These are phyloP conservation scores for Globisporangium acanthophoron DNA, from an alignment of 352 stramenopile species.

Conservation along the genomic window DNA sequence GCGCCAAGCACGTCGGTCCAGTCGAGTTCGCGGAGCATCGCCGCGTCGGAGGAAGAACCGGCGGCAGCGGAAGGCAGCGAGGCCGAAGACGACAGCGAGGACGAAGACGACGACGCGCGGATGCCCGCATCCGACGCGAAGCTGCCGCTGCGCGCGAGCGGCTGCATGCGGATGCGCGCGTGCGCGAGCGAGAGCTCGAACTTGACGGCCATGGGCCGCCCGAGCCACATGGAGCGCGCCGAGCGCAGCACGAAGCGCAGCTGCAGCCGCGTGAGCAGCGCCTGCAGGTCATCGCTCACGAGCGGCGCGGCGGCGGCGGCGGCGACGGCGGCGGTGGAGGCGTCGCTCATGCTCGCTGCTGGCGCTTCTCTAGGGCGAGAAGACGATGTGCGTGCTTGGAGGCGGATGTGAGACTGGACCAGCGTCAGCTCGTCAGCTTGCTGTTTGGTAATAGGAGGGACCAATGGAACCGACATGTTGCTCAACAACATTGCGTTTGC, in stretches of 20 bases:
- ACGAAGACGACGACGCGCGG: too few species aligned
- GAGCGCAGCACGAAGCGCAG: slow-evolving; percentile 15
- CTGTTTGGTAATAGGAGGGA: too few species aligned
- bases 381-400: too few species aligned
- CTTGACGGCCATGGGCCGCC: slow-evolving; percentile 4
- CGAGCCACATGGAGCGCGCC: slow-evolving; percentile 13
- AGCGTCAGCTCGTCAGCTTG: too few species aligned
- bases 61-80: too few species aligned
- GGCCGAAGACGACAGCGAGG: too few species aligned
- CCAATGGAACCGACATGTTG: too few species aligned
- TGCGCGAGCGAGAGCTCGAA: slow-evolving; percentile 9
- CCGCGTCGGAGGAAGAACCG: not conserved
- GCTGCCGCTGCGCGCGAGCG: not conserved
- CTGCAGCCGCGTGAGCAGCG: slow-evolving; percentile 11
- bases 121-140: too few species aligned
- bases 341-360: not conserved
- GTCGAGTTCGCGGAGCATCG: slow-evolving; percentile 16
- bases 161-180: slow-evolving; percentile 7
- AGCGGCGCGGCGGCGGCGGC: not conserved
- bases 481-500: too few species aligned
- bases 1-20: slow-evolving; percentile 52
- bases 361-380: not conserved
- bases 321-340: not conserved
- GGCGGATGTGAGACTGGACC: too few species aligned
- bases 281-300: slow-evolving; percentile 6